Evolutionary conservation across 2,329 filamentous ascomycete species (phyloP).

Genomic region (Cladosporium phlei): DNA sequence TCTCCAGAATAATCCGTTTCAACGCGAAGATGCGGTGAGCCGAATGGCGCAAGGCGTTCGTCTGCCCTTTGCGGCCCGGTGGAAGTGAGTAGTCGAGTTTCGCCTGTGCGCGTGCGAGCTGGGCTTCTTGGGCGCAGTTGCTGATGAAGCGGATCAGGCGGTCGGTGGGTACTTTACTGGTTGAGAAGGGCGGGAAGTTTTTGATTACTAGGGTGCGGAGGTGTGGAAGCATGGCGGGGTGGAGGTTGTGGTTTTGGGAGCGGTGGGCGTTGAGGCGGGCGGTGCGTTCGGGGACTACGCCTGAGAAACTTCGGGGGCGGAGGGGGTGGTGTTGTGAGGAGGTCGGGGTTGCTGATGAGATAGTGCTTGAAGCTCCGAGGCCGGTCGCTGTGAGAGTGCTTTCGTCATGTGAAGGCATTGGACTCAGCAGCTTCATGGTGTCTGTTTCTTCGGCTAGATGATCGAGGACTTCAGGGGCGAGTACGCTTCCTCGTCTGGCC

Average conservation of each 20-base stretch:
- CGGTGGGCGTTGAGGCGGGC: slow-evolving; percentile 25
- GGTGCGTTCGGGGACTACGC: slow-evolving; percentile 26
- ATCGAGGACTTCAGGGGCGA: slow-evolving; percentile 45
- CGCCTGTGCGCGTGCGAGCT: slow-evolving; percentile 50
- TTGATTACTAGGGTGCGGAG: slow-evolving; percentile 54
- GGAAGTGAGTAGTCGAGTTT: slow-evolving; percentile 54
- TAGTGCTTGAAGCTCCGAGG: slow-evolving; percentile 4
- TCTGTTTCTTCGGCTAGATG: slow-evolving; percentile 17
- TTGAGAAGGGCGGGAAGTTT: slow-evolving; percentile 43
- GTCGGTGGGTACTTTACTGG: slow-evolving; percentile 37
- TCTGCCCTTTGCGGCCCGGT: slow-evolving; percentile 49
- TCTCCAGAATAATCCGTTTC: slow-evolving; percentile 52
- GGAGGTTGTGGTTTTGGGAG: slow-evolving; percentile 33
- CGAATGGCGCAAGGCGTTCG: slow-evolving; percentile 42
- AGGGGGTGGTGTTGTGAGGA: slow-evolving; percentile 9
- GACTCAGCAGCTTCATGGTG: slow-evolving; percentile 17
- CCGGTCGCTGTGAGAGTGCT: slow-evolving; percentile 12
- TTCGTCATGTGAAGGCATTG: slow-evolving; percentile 20
- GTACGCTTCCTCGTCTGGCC: slow-evolving; percentile 38
- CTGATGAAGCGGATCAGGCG: slow-evolving; percentile 52
- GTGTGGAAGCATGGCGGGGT: slow-evolving; percentile 53
- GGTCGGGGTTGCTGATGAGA: slow-evolving; percentile 5
- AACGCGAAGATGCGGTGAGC: slow-evolving; percentile 47
- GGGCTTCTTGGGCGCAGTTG: slow-evolving; percentile 52
- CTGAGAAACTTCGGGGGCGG: slow-evolving; percentile 28